Percentiles rank a stretch among this genome's conserved stretches.
Conservation (phyloP, 805 yeast species). For the Metschnikowia vanudenii region DNA sequence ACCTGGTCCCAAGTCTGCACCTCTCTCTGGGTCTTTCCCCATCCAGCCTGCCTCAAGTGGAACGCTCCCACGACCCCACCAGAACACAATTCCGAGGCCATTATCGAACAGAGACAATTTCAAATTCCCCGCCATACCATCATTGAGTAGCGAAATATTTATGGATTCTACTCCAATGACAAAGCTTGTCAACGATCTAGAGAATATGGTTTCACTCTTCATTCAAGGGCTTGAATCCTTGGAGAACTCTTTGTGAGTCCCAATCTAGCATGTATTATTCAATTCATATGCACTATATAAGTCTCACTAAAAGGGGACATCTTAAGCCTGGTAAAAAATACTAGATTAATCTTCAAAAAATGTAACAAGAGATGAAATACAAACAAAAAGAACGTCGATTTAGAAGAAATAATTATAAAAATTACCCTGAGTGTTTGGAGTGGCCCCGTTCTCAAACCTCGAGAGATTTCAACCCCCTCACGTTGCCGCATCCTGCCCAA, state of each 20-base stretch:
- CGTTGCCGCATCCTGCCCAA: not conserved
- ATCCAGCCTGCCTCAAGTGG: not conserved
- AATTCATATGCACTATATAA: too few relatives aligned
- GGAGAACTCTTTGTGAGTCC: constrained; percentile 21
- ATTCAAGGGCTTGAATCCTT: constrained; percentile 42
- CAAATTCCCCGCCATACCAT: constrained; percentile 39
- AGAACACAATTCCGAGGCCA: constrained; percentile 1
- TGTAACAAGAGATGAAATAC: too few relatives aligned
- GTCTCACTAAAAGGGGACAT: too few relatives aligned
- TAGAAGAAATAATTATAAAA: too few relatives aligned
- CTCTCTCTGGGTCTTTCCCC: constrained; percentile 9
- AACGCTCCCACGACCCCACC: constrained; percentile 1
- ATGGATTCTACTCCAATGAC: constrained; percentile 36
- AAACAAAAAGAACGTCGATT: too few relatives aligned
- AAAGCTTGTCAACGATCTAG: constrained; percentile 37
- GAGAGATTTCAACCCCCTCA: not conserved
- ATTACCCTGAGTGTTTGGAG: too few relatives aligned
- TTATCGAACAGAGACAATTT: constrained; percentile 1
- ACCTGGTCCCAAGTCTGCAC: constrained; percentile 16
- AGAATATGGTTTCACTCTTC: constrained; percentile 36
- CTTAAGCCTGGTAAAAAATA: too few relatives aligned
- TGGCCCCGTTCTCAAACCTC: not conserved
- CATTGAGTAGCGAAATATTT: constrained; percentile 37
- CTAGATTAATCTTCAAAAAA: too few relatives aligned
- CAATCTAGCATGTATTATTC: not conserved